Conservation (phyloP, 371 early-diverging fungal species). For the Syncephalastrum sp. region DNA sequence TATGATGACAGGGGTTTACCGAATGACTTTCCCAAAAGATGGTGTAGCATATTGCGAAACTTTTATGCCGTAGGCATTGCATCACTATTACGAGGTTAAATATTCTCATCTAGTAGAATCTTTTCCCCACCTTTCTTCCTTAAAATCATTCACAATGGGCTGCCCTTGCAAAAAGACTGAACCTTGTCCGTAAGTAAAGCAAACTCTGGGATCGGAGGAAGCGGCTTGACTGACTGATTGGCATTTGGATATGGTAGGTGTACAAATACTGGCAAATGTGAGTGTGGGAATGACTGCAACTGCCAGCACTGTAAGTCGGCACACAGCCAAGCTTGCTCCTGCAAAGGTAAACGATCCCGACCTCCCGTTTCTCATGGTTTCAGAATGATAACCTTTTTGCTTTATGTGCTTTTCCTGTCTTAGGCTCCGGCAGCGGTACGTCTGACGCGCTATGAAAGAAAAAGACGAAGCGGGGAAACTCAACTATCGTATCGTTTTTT, state of each 20-base stretch:
- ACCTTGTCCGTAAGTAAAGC: background rate
- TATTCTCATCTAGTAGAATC: background rate
- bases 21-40: too few relatives aligned
- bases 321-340: conserved; percentile 6
- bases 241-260: too few relatives aligned
- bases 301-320: background rate
- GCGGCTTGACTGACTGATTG: background rate
- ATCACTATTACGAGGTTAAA: too few relatives aligned
- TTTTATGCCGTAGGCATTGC: too few relatives aligned
- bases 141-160: background rate
- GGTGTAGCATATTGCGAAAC: too few relatives aligned
- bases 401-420: background rate
- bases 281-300: conserved; percentile 1
- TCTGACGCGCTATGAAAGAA: too few relatives aligned
- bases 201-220: background rate
- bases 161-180: conserved; percentile 1
- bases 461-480: too few relatives aligned
- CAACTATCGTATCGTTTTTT: background rate
- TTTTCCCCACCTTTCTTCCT: background rate
- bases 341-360: conserved; percentile 1
- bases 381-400: background rate
- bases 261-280: too few relatives aligned
- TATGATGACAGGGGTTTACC: too few relatives aligned
- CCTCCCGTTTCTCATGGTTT: background rate
- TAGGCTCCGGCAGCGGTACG: too few relatives aligned